Percentiles rank a stretch among this genome's conserved stretches.
Conservation (phyloP, 768 basidiomycete genomes). For the Trametes meyenii region DNA sequence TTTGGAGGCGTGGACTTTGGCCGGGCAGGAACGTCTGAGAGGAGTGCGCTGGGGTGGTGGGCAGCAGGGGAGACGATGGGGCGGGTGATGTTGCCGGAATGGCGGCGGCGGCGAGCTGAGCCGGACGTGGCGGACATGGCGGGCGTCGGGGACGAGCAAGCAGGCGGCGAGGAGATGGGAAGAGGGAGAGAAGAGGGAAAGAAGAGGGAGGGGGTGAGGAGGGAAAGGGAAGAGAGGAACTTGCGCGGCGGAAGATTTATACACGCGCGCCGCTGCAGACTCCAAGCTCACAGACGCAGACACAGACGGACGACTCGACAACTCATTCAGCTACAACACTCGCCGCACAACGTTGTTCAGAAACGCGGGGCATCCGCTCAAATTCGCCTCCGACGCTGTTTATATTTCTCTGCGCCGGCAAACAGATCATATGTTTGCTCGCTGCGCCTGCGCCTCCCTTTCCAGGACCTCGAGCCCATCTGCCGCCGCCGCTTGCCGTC, state of each 20-base stretch:
- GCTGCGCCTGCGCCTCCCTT: neutral
- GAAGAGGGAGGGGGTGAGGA: neutral
- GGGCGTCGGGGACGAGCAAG: neutral
- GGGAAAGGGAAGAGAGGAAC: neutral
- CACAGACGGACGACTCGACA: too few relatives aligned
- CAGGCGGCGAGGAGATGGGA: constrained; percentile 2
- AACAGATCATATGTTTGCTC: neutral
- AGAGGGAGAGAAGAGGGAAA: neutral
- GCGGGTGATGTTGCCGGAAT: constrained; percentile 43
- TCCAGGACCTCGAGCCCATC: neutral
- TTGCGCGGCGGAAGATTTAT: neutral
- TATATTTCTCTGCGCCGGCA: neutral
- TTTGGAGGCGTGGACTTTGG: constrained; percentile 74
- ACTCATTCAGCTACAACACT: too few relatives aligned
- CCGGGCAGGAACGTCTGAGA: constrained; percentile 58
- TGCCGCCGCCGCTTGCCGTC: too few relatives aligned
- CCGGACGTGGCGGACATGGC: constrained; percentile 20
- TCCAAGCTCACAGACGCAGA: too few relatives aligned
- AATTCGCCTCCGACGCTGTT: neutral
- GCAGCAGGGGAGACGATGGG: constrained; percentile 26
- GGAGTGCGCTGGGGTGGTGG: constrained; percentile 28
- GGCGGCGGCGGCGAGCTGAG: constrained; percentile 48
- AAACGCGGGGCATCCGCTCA: neutral
- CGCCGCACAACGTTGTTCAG: neutral
- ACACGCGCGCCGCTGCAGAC: neutral